Evolutionary conservation across 345 rosid species (phyloP), one percentile per base, ranked within the genome.

Genomic region (Rhodamnia argentea): DNA sequence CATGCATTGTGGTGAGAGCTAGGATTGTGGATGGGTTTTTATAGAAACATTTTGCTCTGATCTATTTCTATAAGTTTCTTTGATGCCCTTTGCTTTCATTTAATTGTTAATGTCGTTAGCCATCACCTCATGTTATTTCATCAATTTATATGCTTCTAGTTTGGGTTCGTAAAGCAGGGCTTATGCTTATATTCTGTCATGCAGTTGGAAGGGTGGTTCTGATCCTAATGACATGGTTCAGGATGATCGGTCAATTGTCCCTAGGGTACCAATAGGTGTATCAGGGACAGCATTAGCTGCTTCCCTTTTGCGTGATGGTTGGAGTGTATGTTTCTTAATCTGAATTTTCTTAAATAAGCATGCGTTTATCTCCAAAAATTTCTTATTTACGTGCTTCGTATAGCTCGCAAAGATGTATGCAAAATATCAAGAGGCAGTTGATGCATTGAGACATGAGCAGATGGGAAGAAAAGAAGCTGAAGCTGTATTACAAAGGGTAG

Each of bases 221-320:
- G 93, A 90, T 88, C 84, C 88, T 86, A 86, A 87, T 88, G 92
- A 87, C 84, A 83, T 78, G 83, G 87, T 84, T 87, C 97, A 92
- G 89, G 94, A 89, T 88, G 87, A 89, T 89, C 90, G 37, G 44
- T 74, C 57, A 50, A 83, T 92, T 88, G 91, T 96, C 85, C 94
- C 98, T 26, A 95, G 89, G 92, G 92, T 97, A 85, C 99, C 99
- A 47, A 91, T 84, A 58, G 99, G 98, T 89, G 95, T 97, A 85
- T 97, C 99, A 62, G 99, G 98, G 91, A 97, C 99, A 51, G 96
- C 99, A 47, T 87, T 97, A 87, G 99, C 99, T 50, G 98, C 99
- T 86, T 96, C 99, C 74, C 92, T 97, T 89, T 90, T 97, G 88
- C 99, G 99, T 83, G 99, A 97, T 88, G 99, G 99, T 76, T 97